Base-by-base conservation (phyloP, 176 grass and related monocot genomes). In the Phyllostachys edulis region DNA sequence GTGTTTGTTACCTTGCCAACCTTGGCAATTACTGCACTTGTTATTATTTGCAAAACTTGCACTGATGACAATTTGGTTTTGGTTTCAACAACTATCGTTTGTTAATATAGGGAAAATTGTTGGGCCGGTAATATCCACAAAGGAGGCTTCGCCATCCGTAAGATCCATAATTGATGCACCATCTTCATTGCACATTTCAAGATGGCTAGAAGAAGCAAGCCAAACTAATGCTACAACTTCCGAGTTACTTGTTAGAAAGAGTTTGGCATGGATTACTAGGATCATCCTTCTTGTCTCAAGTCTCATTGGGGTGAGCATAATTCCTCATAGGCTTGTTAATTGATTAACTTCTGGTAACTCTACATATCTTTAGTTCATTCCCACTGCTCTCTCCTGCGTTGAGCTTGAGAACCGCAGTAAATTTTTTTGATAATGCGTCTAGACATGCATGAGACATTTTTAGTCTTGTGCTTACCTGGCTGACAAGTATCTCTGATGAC, bases 231-330 rank as follows among this genome's bases (percentile, higher is more conserved):
- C 32, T 21, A 86, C 26, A 77, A 67, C 24, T 47, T 27, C 85
- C 23, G 82, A 87, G 73, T 23, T 89, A 51, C 81, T 99, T 40
- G 93, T 92, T 32, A 91, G 93, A 55, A 83, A 67, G 59, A 96
- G 72, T 86, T 91, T 98, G 80, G 93, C 96, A 49, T 98, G 93
- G 93, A 98, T 92, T 87, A 98, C 91, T 45, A 91, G 91, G 66
- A 79, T 98, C 84, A 98, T 98, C 78, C 83, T 98, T 78, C 80
- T 98, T 56, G 80, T 98, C 54, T 95, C 93, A 41, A 95, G 89
- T 83, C 60, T 98, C 85, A 90, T 98, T 14, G 96, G 96, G 93
- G 96, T 98, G 70, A 95, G 91, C 54, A 71, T 57, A 65, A 69
- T 32, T 82, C 62, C 12, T 79, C 51, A 14, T 24, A 2, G 5